Percentiles rank a stretch among this genome's conserved stretches.
Conservation (phyloP, 2,329 filamentous ascomycete genomes). For the Neonectria magnoliae region DNA sequence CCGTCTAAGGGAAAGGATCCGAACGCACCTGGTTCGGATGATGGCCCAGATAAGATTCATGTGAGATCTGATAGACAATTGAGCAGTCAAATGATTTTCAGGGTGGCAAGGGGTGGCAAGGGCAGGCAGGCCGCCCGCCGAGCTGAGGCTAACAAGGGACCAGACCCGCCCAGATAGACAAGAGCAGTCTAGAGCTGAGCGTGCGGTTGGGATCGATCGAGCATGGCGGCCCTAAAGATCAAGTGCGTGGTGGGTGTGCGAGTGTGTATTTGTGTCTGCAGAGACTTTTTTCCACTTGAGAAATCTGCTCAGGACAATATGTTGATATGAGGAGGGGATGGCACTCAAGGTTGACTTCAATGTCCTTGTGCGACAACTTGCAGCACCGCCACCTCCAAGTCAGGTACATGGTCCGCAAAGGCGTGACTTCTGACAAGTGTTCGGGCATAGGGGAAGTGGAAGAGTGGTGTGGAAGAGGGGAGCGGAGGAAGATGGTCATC, state of each 20-base stretch:
- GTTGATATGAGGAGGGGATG: neutral
- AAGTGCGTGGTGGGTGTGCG: neutral
- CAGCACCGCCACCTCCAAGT: neutral
- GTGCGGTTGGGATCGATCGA: neutral
- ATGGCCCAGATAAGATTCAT: slow-evolving; percentile 21
- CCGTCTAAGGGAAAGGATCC: slow-evolving; percentile 9
- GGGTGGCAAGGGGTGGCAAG: neutral
- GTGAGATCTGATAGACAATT: slow-evolving; percentile 37
- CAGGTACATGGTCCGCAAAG: neutral
- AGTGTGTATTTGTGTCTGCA: neutral
- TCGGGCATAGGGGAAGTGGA: neutral
- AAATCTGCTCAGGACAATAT: neutral
- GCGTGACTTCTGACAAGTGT: no score
- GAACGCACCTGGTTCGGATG: slow-evolving; percentile 26
- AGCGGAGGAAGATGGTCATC: neutral
- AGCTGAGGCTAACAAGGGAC: neutral
- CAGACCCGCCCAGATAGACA: neutral
- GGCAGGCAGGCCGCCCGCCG: neutral
- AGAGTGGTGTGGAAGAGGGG: neutral
- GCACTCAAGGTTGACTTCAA: neutral
- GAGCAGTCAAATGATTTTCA: neutral
- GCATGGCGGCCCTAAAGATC: neutral
- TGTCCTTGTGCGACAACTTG: neutral
- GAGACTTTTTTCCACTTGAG: neutral
- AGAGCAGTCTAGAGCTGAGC: no score